These are phyloP conservation scores for Misopates orontium DNA, from an alignment of 257 asterid species.

Conservation along the genomic window DNA sequence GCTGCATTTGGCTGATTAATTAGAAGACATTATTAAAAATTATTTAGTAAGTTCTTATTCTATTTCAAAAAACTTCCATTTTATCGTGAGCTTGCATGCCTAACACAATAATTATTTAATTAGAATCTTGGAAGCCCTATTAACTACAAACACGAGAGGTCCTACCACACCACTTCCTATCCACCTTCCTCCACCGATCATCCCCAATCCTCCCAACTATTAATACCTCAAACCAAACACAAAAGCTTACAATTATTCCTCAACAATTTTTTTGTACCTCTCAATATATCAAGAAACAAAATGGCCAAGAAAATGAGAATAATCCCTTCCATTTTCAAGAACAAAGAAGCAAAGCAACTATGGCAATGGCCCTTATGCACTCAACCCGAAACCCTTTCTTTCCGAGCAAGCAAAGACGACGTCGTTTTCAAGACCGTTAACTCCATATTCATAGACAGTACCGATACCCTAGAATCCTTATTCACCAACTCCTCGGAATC, in stretches of 20 bases:
- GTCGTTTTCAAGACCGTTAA: conserved; percentile 59
- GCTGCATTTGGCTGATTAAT: conserved; percentile 13
- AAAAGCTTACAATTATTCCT: background rate
- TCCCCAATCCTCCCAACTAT: conserved; percentile 43
- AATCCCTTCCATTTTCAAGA: conserved; percentile 48
- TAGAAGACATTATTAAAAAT: too few relatives aligned
- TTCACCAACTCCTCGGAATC: conserved; percentile 65
- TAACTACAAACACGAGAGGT: conserved; percentile 46
- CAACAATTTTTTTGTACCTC: background rate
- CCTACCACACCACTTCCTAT: conserved; percentile 57
- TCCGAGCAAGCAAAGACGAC: conserved; percentile 36
- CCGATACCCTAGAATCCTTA: conserved; percentile 44
- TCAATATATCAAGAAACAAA: background rate
- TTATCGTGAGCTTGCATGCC: too few relatives aligned
- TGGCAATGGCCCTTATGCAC: conserved; percentile 56
- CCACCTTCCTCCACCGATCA: conserved; percentile 49
- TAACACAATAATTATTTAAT: background rate
- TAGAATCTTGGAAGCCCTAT: too few relatives aligned
- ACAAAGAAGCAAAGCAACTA: conserved; percentile 29
- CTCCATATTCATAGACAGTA: conserved; percentile 65
- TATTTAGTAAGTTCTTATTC: too few relatives aligned
- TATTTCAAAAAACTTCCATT: too few relatives aligned
- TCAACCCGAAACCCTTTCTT: conserved; percentile 45
- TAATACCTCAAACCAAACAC: conserved; percentile 42
- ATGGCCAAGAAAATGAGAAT: conserved; percentile 49